A percentile compares a stretch with the other conserved stretches of the same genome.
phyloP scores from a whole-genome alignment of 2,329 filamentous ascomycete species.

The Lasiodiplodia gonubiensis region DNA sequence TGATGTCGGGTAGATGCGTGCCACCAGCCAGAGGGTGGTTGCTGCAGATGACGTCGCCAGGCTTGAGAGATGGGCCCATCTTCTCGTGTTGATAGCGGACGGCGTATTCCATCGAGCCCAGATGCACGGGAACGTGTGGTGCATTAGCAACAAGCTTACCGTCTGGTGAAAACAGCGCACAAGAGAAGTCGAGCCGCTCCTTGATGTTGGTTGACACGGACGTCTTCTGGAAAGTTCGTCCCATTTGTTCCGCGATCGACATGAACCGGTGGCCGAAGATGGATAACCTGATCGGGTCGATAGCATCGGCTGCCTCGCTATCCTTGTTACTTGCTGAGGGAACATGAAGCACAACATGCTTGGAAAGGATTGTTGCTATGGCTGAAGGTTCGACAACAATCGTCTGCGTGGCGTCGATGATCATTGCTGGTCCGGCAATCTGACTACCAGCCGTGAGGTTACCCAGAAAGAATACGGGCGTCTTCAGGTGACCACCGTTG shows the following conservation, averaged over 20 bases:
- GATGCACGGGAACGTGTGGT: constrained; percentile 51
- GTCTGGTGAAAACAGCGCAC: constrained; percentile 50
- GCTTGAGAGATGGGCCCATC: constrained; percentile 42
- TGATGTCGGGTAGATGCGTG: constrained; percentile 51
- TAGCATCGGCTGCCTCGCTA: constrained; percentile 25
- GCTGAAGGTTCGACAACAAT: constrained; percentile 50
- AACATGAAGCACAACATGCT: constrained; percentile 50
- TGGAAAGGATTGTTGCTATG: constrained; percentile 33
- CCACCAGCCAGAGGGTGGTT: constrained; percentile 51
- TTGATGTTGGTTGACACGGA: constrained; percentile 59
- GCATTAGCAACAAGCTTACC: constrained; percentile 53
- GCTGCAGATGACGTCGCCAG: constrained; percentile 49
- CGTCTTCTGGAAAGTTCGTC: constrained; percentile 61
- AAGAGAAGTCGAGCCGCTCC: constrained; percentile 53
- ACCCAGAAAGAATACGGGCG: constrained; percentile 38
- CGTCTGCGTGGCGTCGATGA: constrained; percentile 52
- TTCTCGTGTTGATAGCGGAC: constrained; percentile 48
- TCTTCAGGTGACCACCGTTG: constrained; percentile 31
- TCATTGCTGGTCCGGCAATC: constrained; percentile 36
- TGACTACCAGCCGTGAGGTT: constrained; percentile 32
- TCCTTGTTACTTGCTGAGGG: constrained; percentile 42
- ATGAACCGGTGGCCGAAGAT: constrained; percentile 64
- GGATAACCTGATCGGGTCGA: constrained; percentile 60
- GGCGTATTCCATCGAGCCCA: constrained; percentile 53
- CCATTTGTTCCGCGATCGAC: constrained; percentile 66